Base-by-base conservation (phyloP, 148 eudicot genomes). In the Arctostaphylos glauca region DNA sequence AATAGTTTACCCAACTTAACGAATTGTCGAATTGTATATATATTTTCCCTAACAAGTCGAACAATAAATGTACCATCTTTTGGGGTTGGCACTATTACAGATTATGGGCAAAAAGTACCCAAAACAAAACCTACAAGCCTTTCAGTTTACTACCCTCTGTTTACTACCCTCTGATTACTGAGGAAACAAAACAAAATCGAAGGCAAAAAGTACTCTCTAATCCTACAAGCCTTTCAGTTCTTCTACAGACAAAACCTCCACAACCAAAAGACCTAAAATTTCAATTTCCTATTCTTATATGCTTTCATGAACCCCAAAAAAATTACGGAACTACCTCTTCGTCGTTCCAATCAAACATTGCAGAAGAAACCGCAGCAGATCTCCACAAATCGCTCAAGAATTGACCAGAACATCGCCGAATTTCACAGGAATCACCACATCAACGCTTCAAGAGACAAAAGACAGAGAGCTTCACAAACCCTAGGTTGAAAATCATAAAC, bases 341-440 rank as follows among this genome's bases (percentile, higher is more conserved):
- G 87, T 93, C 97, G 87, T 93, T 86, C 97, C 97, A 93, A 93
- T 92, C 91, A 92, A 90, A 93, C 97, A 93, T 93, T 85, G 89
- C 91, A 83, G 78, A 66, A 80, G 81, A 86, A 85, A 74, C 70
- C n/a, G 67, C 84, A 80, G 64, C 82, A 53, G 79, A 83, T 76
- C 0, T 52, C 50, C 73, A 85, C 81, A 83, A 86, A 87, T 82
- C 76, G 43, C 59, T 83, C 82, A 48, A 62, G 48, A 48, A 50
- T 52, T 78, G 58, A 80, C 77, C 74, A 13, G 74, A 79, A 21
- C 87, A 87, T 83, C 68, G 78, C 71, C 89, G 56, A 80, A 66
- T 8, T 80, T 12, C 67, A 78, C 66, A 1, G 67, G 13, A 2
- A 38, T 16, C 16, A 66, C 13, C 70, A 15, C 70, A 64, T 64